A percentile compares a stretch with the other conserved stretches of the same genome.
These are phyloP conservation scores for Aspergillus pseudoglaucus DNA, from an alignment of 2,329 filamentous ascomycete species.

Conservation along the genomic window DNA sequence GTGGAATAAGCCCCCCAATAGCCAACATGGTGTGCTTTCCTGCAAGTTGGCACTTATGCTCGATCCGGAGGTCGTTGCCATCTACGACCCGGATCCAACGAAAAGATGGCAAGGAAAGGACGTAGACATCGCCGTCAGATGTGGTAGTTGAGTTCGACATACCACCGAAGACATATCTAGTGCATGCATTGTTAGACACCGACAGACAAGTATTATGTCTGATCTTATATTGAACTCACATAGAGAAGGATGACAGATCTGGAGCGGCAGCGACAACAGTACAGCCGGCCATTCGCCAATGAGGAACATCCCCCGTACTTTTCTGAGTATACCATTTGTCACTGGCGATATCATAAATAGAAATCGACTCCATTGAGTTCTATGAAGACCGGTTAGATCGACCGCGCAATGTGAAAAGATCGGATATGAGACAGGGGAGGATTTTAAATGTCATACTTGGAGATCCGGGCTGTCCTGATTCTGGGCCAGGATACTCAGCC, in stretches of 20 bases:
- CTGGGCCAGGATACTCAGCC: slow-evolving; percentile 1
- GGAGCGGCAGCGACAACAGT: slow-evolving; percentile 1
- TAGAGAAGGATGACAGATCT: slow-evolving; percentile 5
- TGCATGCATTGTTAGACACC: neutral
- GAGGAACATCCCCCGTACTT: slow-evolving; percentile 4
- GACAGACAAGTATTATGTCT: too few relatives aligned
- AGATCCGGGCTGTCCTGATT: neutral
- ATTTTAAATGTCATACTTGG: too few relatives aligned
- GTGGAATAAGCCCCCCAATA: slow-evolving; percentile 2
- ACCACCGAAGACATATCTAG: slow-evolving; percentile 4
- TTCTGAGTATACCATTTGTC: slow-evolving; percentile 5
- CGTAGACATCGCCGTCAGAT: slow-evolving; percentile 5
- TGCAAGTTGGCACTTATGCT: slow-evolving; percentile 1
- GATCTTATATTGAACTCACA: slow-evolving; percentile 1
- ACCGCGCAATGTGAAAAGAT: too few relatives aligned
- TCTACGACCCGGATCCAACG: slow-evolving; percentile 5
- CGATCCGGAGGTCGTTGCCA: neutral
- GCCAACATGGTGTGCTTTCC: slow-evolving; percentile 4
- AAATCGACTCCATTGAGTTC: slow-evolving; percentile 7
- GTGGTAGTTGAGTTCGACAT: neutral
- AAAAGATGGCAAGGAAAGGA: slow-evolving; percentile 7
- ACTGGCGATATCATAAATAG: slow-evolving; percentile 5
- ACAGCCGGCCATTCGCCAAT: slow-evolving; percentile 7
- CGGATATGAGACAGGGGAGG: too few relatives aligned
- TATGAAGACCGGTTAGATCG: neutral